Evolutionary conservation across 306 rosid genomes (phyloP).

Genomic region (Cicer bijugum): DNA sequence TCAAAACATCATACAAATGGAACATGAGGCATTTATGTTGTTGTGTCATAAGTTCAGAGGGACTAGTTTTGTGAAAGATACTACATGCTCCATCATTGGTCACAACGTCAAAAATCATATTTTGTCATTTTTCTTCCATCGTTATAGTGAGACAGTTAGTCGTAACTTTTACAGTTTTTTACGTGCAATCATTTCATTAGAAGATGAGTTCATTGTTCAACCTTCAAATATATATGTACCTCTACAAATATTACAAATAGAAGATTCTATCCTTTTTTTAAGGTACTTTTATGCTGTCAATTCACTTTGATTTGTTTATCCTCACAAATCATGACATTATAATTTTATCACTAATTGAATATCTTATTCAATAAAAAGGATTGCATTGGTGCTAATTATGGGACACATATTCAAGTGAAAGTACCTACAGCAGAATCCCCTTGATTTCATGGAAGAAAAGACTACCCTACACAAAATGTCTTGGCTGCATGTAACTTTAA

Average conservation of each 20-base stretch:
- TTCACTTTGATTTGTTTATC: neutral
- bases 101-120: neutral
- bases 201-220: slow-evolving; percentile 12
- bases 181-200: neutral
- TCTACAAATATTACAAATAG: neutral
- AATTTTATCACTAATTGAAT: neutral
- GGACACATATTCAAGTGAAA: neutral
- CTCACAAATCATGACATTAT: neutral
- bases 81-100: neutral
- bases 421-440: neutral
- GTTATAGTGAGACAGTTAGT: neutral
- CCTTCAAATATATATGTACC: neutral
- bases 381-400: neutral
- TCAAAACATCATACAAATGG: neutral
- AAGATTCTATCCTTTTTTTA: neutral
- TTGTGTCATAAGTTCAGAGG: neutral
- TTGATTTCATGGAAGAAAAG: too few species aligned
- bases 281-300: too few species aligned
- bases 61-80: neutral
- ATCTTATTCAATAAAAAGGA: neutral
- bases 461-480: too few species aligned
- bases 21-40: neutral
- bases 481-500: too few species aligned
- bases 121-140: neutral
- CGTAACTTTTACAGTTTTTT: neutral